Percentiles rank a stretch among this genome's conserved stretches.
Evolutionary conservation across 176 grass and related monocot species (phyloP).

Genomic region (Hordeum marinum): DNA sequence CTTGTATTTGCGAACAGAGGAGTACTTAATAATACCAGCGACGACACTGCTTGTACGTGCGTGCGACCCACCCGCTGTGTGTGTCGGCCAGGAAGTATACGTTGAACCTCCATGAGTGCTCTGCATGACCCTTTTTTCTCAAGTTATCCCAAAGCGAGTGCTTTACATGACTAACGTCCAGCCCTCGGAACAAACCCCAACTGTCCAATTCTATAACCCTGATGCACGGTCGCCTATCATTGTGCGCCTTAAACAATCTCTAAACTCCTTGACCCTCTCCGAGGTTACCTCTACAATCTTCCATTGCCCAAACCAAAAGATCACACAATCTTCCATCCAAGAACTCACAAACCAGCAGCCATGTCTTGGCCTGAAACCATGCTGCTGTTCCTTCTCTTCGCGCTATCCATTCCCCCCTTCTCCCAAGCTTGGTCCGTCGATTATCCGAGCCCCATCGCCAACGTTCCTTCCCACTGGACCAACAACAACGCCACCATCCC

Average conservation of each 20-base stretch:
- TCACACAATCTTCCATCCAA: constrained; percentile 30
- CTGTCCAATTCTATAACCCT: constrained; percentile 18
- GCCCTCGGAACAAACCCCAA: constrained; percentile 8
- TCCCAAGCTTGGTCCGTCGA: constrained; percentile 43
- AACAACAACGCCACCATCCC: constrained; percentile 44
- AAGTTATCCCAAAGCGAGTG: constrained; percentile 8
- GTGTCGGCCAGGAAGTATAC: background rate
- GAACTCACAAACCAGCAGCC: background rate
- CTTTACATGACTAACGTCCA: constrained; percentile 32
- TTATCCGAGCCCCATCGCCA: constrained; percentile 50
- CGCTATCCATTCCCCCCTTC: constrained; percentile 9
- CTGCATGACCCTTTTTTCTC: background rate
- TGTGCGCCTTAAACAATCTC: constrained; percentile 9
- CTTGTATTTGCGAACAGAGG: too few relatives aligned
- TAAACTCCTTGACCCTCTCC: background rate
- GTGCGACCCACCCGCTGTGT: background rate
- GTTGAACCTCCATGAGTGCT: constrained; percentile 23
- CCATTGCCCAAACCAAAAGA: constrained; percentile 11
- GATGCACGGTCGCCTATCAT: background rate
- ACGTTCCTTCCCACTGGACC: constrained; percentile 33
- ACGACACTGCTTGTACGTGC: too few relatives aligned
- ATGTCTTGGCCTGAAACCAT: constrained; percentile 27
- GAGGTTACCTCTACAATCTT: background rate
- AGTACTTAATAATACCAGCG: too few relatives aligned
- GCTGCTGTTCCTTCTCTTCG: constrained; percentile 7